Base-by-base conservation (phyloP, 1,284 basidiomycete genomes). In the Fomitopsis palustris region DNA sequence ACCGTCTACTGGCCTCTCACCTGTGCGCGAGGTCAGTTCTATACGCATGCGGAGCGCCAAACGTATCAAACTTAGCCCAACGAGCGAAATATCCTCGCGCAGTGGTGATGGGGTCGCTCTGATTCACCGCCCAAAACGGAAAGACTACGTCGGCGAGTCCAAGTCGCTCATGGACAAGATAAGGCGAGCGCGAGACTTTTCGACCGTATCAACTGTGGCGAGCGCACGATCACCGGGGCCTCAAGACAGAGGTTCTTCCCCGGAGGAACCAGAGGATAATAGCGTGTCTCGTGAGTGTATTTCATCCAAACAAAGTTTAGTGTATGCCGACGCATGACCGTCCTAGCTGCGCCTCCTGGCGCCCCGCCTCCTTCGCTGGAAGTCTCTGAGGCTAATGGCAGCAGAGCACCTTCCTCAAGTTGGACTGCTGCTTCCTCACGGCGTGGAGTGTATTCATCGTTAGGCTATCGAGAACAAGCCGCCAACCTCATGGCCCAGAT, bases 401-500 rank as follows among this genome's bases (percentile, higher is more conserved):
- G 64, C 49, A 62, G 61, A 54, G 62, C 59, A 6, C 63, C 65
- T 31, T 64, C 64, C 0, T 62, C 64, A 2, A 61, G 54, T 23
- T 66, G 67, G 47, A 69, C 68, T 23, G 61, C 65, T 4, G 61
- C 63, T 8, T 65, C 68, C 4, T 67, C 69, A 9, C 70, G 67
- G 68, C 75, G 66, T 12, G 72, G 74, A 19, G 65, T 64, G 0
- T 82, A 82, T 59, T 86, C 86, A 0, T 87, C 88, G 17, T 75
- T 85, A 31, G 83, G 81, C 12, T 90, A 91, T 68, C 81, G 92
- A 39, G 78, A 85, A 64, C 85, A 91, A 64, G 93, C 90, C 4
- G 89, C 84, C 12, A 84, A 81, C 39, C 75, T 95, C 51, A 93
- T 95, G 89, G 88, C 87, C 17, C 89, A 92, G 63, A 92, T 94